Evolutionary conservation across 2,329 filamentous ascomycete species (phyloP), one percentile per base, ranked within the genome.

Genomic region (Epicoccum nigrum): DNA sequence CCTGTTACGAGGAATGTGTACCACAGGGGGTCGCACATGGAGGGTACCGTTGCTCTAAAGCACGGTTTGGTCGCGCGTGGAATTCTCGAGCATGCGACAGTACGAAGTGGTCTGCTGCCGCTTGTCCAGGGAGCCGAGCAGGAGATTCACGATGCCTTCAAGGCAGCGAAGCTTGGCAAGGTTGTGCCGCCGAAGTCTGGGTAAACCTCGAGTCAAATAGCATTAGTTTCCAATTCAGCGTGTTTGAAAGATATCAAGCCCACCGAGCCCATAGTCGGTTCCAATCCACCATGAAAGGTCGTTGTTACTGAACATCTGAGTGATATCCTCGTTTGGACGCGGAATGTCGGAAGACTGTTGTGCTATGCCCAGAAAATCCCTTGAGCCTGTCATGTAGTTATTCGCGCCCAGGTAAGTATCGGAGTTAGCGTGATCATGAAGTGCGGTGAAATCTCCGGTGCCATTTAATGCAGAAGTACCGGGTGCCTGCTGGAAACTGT

Each of bases 21-120:
- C 58, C 79, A 82, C 62, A 76, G 79, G 5, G 80, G 79, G 8
- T 81, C 78, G 8, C 80, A 82, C 50, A 82, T 82, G 79, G 79
- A 82, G 66, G 80, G 80, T 2, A 82, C 79, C 1, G 78, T 81
- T 21, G 63, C 67, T 7, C 52, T 82, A 17, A 82, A 82, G 68
- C 79, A 81, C 51, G 79, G 78, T 12, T 66, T 82, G 20, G 78
- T 82, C 19, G 79, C 79, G 9, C 64, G 79, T 9, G 79, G 80
- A 1, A 80, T 81, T 27, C 54, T 81, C 11, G 68, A 72, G 11
- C 78, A 82, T 42, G 78, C 79, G 9, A 81, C 78, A 2, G 78
- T 81, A 3, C 67, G 79, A n/a, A 79, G 78, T 7, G 77, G 77
- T 19, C 53, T 81, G n/a, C 43, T 80, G 54, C 79, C 76, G 6